Conservation (phyloP, 495 filamentous ascomycete genomes). For the Xylaria nigripes region DNA sequence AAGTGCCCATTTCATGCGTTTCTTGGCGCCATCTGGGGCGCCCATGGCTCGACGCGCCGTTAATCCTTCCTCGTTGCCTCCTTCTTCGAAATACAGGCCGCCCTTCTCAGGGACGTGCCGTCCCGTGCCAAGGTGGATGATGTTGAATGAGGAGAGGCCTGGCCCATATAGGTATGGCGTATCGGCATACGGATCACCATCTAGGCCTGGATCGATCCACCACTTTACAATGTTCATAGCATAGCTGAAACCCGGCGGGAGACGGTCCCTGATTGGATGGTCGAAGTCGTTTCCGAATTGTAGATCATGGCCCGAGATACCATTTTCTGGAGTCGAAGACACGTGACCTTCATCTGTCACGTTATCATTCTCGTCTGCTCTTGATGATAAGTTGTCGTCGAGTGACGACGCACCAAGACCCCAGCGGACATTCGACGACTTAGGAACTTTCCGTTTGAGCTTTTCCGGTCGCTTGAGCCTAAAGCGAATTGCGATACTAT, state of each 20-base stretch:
- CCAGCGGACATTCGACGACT: background rate
- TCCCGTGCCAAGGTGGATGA: slow-evolving; percentile 56
- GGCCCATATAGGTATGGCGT: slow-evolving; percentile 76
- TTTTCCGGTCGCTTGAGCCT: slow-evolving; percentile 46
- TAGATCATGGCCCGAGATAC: slow-evolving; percentile 61
- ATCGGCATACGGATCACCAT: slow-evolving; percentile 82
- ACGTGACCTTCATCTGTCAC: background rate
- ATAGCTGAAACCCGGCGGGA: slow-evolving; percentile 76
- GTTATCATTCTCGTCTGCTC: background rate
- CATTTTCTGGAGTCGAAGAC: background rate
- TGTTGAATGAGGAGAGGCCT: slow-evolving; percentile 63
- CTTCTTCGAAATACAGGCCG: slow-evolving; percentile 57
- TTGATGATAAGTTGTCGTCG: background rate
- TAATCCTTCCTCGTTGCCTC: slow-evolving; percentile 53
- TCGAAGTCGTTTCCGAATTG: slow-evolving; percentile 94
- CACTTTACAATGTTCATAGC: slow-evolving; percentile 78
- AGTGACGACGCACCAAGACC: background rate
- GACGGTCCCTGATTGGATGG: slow-evolving; percentile 70
- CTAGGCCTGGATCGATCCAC: slow-evolving; percentile 77
- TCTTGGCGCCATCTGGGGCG: slow-evolving; percentile 46
- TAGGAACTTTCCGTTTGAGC: background rate
- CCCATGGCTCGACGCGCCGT: slow-evolving; percentile 37
- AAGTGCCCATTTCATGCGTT: slow-evolving; percentile 58
- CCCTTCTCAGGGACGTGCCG: slow-evolving; percentile 32
- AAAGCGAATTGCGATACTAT: slow-evolving; percentile 72